Percentiles rank a stretch among this genome's conserved stretches.
Conservation (phyloP, 768 basidiomycete species). For the Phaeotremella fagi region DNA sequence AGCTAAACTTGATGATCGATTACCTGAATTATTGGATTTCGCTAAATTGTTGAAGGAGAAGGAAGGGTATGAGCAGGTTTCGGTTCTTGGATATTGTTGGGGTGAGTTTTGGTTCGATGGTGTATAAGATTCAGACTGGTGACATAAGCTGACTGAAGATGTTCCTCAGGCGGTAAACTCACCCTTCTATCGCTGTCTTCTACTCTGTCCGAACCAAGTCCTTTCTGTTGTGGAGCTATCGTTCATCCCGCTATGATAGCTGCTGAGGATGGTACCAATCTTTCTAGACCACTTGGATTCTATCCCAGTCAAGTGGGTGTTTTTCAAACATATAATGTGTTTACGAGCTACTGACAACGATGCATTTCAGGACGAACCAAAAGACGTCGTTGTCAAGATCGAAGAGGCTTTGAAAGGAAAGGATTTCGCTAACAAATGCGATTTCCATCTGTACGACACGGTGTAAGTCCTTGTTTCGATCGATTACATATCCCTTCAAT, state of each 20-base stretch:
- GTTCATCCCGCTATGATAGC: constrained; percentile 51
- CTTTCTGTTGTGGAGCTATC: constrained; percentile 51
- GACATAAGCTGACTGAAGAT: no score
- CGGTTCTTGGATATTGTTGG: constrained; percentile 52
- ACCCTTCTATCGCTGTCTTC: constrained; percentile 35
- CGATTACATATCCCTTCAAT: no score
- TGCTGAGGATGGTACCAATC: constrained; percentile 31
- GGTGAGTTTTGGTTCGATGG: constrained; percentile 16
- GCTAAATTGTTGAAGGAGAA: constrained; percentile 50
- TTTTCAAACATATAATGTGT: constrained; percentile 34
- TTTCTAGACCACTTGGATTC: constrained; percentile 43
- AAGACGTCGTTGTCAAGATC: constrained; percentile 52
- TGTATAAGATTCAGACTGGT: neutral
- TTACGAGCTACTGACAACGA: neutral
- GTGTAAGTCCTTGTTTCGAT: constrained; percentile 26
- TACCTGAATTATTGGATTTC: constrained; percentile 59
- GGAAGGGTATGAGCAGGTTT: constrained; percentile 51
- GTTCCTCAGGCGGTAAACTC: constrained; percentile 48
- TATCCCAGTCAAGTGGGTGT: constrained; percentile 48
- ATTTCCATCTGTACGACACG: constrained; percentile 51
- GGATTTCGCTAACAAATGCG: constrained; percentile 54
- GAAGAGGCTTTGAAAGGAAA: constrained; percentile 54
- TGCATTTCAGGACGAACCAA: constrained; percentile 28
- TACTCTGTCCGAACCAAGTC: constrained; percentile 41
- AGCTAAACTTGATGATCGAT: constrained; percentile 48